Percentiles rank a stretch among this genome's conserved stretches.
These are phyloP conservation scores for Chlorociboria aeruginascens DNA, from an alignment of 495 filamentous ascomycete species.

Conservation along the genomic window DNA sequence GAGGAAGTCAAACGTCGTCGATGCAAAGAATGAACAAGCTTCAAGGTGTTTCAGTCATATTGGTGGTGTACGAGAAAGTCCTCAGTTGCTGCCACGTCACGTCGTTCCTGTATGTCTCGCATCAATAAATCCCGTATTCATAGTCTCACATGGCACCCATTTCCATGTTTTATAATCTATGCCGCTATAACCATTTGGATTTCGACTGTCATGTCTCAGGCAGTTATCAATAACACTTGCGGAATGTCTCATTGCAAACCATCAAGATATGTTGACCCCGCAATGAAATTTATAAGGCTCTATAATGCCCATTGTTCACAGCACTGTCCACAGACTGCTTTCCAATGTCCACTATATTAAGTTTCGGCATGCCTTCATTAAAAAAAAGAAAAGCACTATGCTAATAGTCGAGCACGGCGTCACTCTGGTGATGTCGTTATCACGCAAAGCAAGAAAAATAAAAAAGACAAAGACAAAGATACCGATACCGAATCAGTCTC, in stretches of 20 bases:
- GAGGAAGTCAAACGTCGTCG: neutral
- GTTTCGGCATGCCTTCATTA: conserved; percentile 11
- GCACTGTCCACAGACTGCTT: neutral
- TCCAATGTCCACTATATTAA: conserved; percentile 10
- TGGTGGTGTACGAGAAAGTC: conserved; percentile 14
- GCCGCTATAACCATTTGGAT: neutral
- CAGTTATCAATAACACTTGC: neutral
- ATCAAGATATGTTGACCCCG: neutral
- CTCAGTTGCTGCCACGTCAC: conserved; percentile 11
- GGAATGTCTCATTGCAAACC: too few relatives aligned
- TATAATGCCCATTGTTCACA: neutral
- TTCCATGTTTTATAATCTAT: too few relatives aligned
- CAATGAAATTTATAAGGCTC: conserved; percentile 3
- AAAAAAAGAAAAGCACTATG: conserved; percentile 15
- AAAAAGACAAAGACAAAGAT: conserved; percentile 16
- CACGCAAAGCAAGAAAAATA: conserved; percentile 8
- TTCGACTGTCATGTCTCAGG: neutral
- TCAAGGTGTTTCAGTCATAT: neutral
- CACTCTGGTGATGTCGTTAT: conserved; percentile 12
- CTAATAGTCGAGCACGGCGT: conserved; percentile 14
- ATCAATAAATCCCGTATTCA: neutral
- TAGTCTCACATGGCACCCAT: too few relatives aligned
- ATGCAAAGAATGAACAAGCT: conserved; percentile 5
- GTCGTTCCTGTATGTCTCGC: conserved; percentile 3
- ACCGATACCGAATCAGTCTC: conserved; percentile 13